Evolutionary conservation across 2,329 filamentous ascomycete species (phyloP).

Genomic region (Periconia sp.): DNA sequence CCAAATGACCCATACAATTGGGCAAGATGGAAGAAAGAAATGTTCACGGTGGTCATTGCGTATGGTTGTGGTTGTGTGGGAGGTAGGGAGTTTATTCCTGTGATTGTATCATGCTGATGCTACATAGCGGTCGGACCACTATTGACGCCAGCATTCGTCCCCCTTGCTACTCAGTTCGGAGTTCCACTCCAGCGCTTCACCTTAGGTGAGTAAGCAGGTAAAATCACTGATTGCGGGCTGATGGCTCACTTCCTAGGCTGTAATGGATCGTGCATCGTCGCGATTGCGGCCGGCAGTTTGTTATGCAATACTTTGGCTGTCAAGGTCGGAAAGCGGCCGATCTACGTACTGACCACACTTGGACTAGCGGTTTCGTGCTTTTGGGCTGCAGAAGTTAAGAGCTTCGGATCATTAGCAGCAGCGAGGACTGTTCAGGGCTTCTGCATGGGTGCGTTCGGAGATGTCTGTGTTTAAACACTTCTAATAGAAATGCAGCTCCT

Average conservation of each 20-base stretch:
- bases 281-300: constrained; percentile 25
- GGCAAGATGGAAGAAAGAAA: constrained; percentile 40
- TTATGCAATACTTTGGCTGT: constrained; percentile 29
- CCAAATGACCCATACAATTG: constrained; percentile 61
- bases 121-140: constrained; percentile 27
- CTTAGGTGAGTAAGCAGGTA: constrained; percentile 6
- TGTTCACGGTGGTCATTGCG: constrained; percentile 29
- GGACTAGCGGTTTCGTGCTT: constrained; percentile 26
- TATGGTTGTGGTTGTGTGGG: constrained; percentile 32
- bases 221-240: not conserved
- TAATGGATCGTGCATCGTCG: constrained; percentile 27
- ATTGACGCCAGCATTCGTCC: constrained; percentile 29
- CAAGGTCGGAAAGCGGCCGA: constrained; percentile 27
- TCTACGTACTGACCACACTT: constrained; percentile 27
- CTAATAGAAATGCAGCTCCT: constrained; percentile 13
- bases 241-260: no score
- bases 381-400: constrained; percentile 30
- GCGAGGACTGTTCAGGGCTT: constrained; percentile 28
- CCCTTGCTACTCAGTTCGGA: constrained; percentile 22
- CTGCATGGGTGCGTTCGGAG: constrained; percentile 19
- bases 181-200: constrained; percentile 27
- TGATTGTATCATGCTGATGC: not conserved
- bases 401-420: constrained; percentile 24
- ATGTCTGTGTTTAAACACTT: not conserved
- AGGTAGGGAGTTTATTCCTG: constrained; percentile 10